Conservation (phyloP, 1,139 yeast genomes). For the Kodamaea ohmeri region DNA sequence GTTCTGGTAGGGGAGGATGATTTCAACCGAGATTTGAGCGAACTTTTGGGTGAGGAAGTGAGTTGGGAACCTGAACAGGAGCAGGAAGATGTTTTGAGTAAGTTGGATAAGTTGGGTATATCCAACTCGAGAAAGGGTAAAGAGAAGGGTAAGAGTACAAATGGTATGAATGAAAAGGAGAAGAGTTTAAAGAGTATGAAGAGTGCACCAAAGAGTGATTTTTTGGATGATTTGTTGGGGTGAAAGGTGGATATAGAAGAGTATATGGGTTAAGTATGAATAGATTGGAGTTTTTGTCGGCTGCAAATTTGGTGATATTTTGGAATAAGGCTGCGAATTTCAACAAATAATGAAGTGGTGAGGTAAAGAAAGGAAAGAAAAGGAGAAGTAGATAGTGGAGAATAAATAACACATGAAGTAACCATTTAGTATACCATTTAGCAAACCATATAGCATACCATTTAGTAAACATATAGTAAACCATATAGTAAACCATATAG, state of each 20-base stretch:
- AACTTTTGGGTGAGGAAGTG: conserved; percentile 8
- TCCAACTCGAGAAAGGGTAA: not conserved
- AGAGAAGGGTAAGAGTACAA: conserved; percentile 2
- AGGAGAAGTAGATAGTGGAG: too few species aligned
- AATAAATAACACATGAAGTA: too few species aligned
- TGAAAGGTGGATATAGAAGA: conserved; percentile 3
- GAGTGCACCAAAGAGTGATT: conserved; percentile 8
- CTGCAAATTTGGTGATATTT: too few species aligned
- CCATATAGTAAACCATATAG: too few species aligned
- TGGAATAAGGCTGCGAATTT: too few species aligned
- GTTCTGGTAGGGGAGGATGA: conserved; percentile 7
- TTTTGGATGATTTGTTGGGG: conserved; percentile 20
- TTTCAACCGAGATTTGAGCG: conserved; percentile 9
- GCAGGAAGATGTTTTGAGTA: not conserved
- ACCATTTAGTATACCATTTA: too few species aligned
- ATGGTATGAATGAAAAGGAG: not conserved
- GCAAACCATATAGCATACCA: too few species aligned
- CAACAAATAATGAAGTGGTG: too few species aligned
- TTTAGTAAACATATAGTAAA: too few species aligned
- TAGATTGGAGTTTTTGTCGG: too few species aligned
- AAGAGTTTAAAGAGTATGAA: conserved; percentile 2
- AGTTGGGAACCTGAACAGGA: not conserved
- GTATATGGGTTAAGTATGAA: not conserved
- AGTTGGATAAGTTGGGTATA: not conserved
- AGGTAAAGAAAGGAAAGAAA: too few species aligned